Base-by-base conservation (phyloP, 805 yeast species). In the Clavispora santaluciae region DNA sequence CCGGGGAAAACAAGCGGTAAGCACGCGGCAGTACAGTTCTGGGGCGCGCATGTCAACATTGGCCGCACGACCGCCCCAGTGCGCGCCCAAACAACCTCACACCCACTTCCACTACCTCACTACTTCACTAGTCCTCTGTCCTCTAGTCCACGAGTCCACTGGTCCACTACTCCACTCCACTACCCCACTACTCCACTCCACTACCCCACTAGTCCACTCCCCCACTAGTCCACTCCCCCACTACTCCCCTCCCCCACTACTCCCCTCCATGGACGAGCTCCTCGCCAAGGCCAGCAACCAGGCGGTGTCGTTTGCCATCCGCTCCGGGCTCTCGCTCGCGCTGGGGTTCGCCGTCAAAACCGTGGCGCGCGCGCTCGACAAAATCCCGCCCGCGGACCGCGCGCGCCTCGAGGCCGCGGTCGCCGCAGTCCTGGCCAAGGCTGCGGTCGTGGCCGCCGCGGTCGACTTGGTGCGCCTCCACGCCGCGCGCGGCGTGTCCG, bases 281-380 rank as follows among this genome's bases (percentile, higher is more conserved):
- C 55, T 70, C 7, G 61, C 68, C 22, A 69, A 65, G 60, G 93
- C 93, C 3, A 84, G 89, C 22, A 78, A 77, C 38, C 89, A 84
- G 49, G 86, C 86, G 1, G 85, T 85, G n/a, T 75, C 87, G 2
- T 81, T 85, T 61, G 95, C 90, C 8, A 78, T 85, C 21, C 68
- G 83, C 42, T 83, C 90, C 1, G 88, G 93, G 0, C 75, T 85
- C 23, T 79, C 88, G 2, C 50, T 85, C 16, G 93, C 90, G 0
- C 78, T 89, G 0, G 78, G 83, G 0, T 85, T 78, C 61, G 89
- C 90, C 17, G 70, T 84, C 31, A 78, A 76, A 43, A 78, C 83
- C 1, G 75, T 84, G n/a, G 59, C 77, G 23, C 61, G 72, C 38
- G 70, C 82, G 43, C 63, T 84, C 33, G 81, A 73, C 15, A 60